Percentiles rank a stretch among this genome's conserved stretches.
Conservation (phyloP, 371 early-diverging fungal genomes). For the Mortierella sp. region DNA sequence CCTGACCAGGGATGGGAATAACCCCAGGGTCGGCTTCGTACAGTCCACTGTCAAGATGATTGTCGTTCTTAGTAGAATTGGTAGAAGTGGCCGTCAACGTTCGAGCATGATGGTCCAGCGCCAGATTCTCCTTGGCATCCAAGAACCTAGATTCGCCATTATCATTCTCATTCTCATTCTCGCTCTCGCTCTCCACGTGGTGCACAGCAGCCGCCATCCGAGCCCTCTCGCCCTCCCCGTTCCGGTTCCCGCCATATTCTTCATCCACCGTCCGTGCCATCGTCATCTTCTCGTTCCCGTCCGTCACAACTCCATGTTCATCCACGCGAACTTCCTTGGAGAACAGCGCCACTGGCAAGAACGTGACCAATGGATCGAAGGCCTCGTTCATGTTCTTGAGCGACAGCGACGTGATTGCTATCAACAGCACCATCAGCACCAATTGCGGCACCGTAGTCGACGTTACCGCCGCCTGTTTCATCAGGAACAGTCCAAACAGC, state of each 20-base stretch:
- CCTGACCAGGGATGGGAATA: background rate
- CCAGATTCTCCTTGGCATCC: too few species aligned
- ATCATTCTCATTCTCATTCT: too few species aligned
- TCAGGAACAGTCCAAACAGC: conserved; percentile 75
- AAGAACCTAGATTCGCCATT: too few species aligned
- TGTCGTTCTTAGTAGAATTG: too few species aligned
- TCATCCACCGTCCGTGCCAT: background rate
- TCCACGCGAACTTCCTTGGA: conserved; percentile 43
- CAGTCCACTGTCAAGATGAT: too few species aligned
- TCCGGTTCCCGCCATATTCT: conserved; percentile 1
- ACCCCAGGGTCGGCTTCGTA: too few species aligned
- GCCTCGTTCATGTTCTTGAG: conserved; percentile 70
- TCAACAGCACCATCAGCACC: conserved; percentile 63
- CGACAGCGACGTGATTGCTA: conserved; percentile 61
- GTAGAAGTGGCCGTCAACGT: too few species aligned
- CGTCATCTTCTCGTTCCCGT: conserved; percentile 1
- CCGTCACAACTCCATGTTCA: conserved; percentile 30
- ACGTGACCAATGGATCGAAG: conserved; percentile 74
- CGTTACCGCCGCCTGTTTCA: conserved; percentile 54
- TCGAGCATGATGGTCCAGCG: too few species aligned
- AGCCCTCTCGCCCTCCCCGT: background rate
- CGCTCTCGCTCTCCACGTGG: too few species aligned
- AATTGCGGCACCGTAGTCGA: conserved; percentile 55
- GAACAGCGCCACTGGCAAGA: conserved; percentile 63
- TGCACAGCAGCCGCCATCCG: too few species aligned